Base-by-base conservation (phyloP, 2,329 filamentous ascomycete genomes). In the Epichloe amarillans region DNA sequence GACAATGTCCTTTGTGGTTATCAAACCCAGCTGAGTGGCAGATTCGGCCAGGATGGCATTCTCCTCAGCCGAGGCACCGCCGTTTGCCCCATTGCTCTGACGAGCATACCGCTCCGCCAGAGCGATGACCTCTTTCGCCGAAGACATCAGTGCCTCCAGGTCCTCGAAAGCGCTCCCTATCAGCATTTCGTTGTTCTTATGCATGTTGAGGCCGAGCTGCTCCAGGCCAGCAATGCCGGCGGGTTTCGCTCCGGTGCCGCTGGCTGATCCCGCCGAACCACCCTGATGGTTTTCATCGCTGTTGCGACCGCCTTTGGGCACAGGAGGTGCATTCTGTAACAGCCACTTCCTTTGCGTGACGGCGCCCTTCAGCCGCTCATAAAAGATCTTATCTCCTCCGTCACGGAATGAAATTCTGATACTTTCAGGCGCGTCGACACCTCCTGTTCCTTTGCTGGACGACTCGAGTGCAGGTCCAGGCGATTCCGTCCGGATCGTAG, bases 161-260 rank as follows among this genome's bases (percentile, higher is more conserved):
- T 98, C 93, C 64, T 96, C 91, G 61, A 98, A 98, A 0, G 93
- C 90, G 56, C 80, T 89, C 26, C 91, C 91, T 56, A 98, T 95
- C 47, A 96, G 83, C 10, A 88, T 70, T 66, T 96, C 89, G 59
- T 96, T 97, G 65, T 95, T 95, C 69, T 88, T 91, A 52, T 88
- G 84, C 61, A 89, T 80, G 58, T 90, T 87, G 5, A 91, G 69
- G 0, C 88, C 87, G 54, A 89, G 81, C 60, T 88, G 84, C 65
- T 98, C 93, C 2, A 98, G 75, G 0, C 90, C 91, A 10, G 91
- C 91, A 59, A 98, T 96, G 2, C 93, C 93, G 4, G 88, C 87
- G 0, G 84, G 80, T 56, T 85, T 86, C 44, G 71, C 51, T 65
- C 64, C 53, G 62, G 62, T 42, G 7, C 59, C 61, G 2, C 56